Percentiles rank a stretch among this genome's conserved stretches.
Evolutionary conservation across 768 basidiomycete species (phyloP).

Genomic region (Leccinum subgranulosum): DNA sequence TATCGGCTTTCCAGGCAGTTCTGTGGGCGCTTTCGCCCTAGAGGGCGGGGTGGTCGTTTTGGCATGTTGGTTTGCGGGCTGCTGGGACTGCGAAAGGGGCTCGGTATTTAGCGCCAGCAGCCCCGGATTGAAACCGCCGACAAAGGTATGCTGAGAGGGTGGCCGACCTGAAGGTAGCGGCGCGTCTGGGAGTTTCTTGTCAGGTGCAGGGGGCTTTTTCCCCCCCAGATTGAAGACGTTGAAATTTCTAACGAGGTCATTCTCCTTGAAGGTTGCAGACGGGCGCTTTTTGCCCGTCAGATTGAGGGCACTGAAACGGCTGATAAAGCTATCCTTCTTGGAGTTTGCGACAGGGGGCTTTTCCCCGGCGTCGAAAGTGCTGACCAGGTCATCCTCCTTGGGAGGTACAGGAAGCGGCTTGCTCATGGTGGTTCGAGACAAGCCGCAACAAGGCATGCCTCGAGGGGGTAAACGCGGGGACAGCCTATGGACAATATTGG

Average conservation of each 20-base stretch:
- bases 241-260: slow-evolving; percentile 31
- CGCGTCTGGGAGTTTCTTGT: slow-evolving; percentile 15
- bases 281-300: slow-evolving; percentile 22
- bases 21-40: background rate
- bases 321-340: background rate
- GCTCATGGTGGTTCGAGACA: slow-evolving; percentile 19
- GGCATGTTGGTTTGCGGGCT: slow-evolving; percentile 7
- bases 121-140: slow-evolving; percentile 46
- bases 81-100: slow-evolving; percentile 3
- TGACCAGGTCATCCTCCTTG: slow-evolving; percentile 27
- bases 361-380: slow-evolving; percentile 23
- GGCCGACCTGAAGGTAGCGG: background rate
- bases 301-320: background rate
- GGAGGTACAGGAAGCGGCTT: slow-evolving; percentile 9
- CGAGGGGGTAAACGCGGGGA: background rate
- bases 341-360: background rate
- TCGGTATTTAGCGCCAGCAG: slow-evolving; percentile 4
- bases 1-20: slow-evolving; percentile 13
- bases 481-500: slow-evolving; percentile 12
- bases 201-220: slow-evolving; percentile 6
- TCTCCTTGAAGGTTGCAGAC: background rate
- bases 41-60: background rate
- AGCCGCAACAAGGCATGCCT: slow-evolving; percentile 9
- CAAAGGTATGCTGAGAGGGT: slow-evolving; percentile 28
- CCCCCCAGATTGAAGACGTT: slow-evolving; percentile 32